Base-by-base conservation (phyloP, 768 basidiomycete species). In the Rhizopogon sp. region DNA sequence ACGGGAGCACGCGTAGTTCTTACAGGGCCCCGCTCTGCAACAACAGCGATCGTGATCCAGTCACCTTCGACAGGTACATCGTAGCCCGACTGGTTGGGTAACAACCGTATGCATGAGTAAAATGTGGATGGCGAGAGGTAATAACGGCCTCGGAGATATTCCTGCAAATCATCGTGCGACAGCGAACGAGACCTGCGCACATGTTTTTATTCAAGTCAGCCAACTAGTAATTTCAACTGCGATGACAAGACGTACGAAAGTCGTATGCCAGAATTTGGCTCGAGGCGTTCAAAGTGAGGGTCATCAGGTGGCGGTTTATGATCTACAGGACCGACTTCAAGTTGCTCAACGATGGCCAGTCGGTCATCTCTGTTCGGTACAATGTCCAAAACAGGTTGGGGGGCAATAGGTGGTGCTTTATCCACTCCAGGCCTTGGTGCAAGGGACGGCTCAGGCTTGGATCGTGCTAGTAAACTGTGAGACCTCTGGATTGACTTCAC, bases 21-120 rank as follows among this genome's bases (percentile, higher is more conserved):
- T 65, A 95, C 75, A 6, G 85, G 87, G 3, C 93, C 87, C 20
- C 93, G 83, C 67, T 96, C 93, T 2, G 94, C 96, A 13, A 99
- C 85, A 5, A 98, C 95, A 2, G 93, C 96, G 45, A 99, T 91
- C 6, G 94, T 95, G 41, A 98, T 80, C 90, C 93, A 98, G 69
- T 98, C 97, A 2, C 90, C 90, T 6, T 83, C 81, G 1, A 98
- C 86, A 9, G 96, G 95, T 1, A 99, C 82, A 43, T 98, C 94
- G 67, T 93, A 96, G 16, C 84, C 86, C 55, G 88, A 84, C 59
- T 89, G 87, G 65, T 90, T 84, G 0, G 87, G 83, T 13, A 85
- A 78, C 0, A 88, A 80, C 9, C 89, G 84, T 42, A 93, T 79
- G 44, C 86, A 80, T 8, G 93, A 93, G 72, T 99, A 99, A 37